These are phyloP conservation scores for Populus hybrid DNA, from an alignment of 441 rosid species.

Conservation along the genomic window DNA sequence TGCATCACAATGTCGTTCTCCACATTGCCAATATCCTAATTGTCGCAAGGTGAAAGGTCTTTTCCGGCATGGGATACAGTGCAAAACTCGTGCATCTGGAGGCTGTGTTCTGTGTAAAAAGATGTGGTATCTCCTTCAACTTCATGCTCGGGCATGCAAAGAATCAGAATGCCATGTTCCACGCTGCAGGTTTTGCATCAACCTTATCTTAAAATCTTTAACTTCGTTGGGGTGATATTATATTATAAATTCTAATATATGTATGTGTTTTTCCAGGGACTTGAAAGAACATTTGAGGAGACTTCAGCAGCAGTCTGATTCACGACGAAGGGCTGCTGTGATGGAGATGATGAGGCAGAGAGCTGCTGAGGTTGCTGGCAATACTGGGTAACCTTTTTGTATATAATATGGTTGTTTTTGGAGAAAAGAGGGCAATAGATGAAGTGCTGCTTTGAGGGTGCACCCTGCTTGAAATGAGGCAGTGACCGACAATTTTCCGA, in stretches of 20 bases:
- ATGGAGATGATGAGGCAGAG: slow-evolving; percentile 99
- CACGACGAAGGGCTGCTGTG: slow-evolving; percentile 98
- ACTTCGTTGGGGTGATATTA: not conserved
- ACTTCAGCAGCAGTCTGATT: slow-evolving; percentile 98
- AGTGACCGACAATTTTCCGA: slow-evolving; percentile 21
- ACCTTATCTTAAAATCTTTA: not conserved
- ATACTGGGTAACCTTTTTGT: slow-evolving; percentile 60
- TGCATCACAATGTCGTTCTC: slow-evolving; percentile 92
- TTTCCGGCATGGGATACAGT: slow-evolving; percentile 91
- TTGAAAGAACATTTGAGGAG: slow-evolving; percentile 92
- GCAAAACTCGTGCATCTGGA: slow-evolving; percentile 92
- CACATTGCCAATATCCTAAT: slow-evolving; percentile 90
- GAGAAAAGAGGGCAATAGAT: slow-evolving; percentile 30
- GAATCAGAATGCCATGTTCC: slow-evolving; percentile 96
- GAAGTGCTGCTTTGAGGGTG: slow-evolving; percentile 26
- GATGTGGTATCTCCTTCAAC: slow-evolving; percentile 99
- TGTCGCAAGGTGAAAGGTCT: slow-evolving; percentile 98
- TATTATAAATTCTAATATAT: not conserved
- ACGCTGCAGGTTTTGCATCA: slow-evolving; percentile 80
- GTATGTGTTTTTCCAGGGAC: slow-evolving; percentile 52
- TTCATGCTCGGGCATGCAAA: slow-evolving; percentile 99
- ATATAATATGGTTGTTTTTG: slow-evolving; percentile 31
- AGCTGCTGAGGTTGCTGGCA: slow-evolving; percentile 95
- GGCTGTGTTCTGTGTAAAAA: slow-evolving; percentile 95
- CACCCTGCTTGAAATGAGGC: slow-evolving; percentile 29